Evolutionary conservation across 441 rosid genomes (phyloP).

Genomic region (Arabidopsis hybrid): DNA sequence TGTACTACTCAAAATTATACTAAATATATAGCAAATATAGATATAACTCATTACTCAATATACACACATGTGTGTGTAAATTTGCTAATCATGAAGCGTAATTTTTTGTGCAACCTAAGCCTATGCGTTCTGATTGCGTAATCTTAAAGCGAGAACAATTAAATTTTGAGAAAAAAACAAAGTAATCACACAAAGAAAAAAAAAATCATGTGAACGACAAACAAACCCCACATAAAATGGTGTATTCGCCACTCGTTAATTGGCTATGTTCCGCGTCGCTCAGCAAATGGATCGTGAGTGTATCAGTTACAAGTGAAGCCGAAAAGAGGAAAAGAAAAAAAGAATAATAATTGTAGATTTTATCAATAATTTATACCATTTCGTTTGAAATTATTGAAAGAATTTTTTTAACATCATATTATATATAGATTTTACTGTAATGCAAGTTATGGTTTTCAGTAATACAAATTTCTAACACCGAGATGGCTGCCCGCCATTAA

Average conservation of each 20-base stretch:
- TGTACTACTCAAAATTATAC: background rate
- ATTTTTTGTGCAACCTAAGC: slow-evolving; percentile 12
- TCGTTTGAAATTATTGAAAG: background rate
- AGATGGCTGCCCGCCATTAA: no score
- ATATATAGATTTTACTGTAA: background rate
- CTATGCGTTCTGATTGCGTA: slow-evolving; percentile 36
- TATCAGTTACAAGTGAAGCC: slow-evolving; percentile 10
- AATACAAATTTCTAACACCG: no score
- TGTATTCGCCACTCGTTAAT: slow-evolving; percentile 31
- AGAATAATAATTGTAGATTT: background rate
- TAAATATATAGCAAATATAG: background rate
- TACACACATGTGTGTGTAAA: background rate
- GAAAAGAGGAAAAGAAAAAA: background rate
- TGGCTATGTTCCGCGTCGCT: slow-evolving; percentile 18
- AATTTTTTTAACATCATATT: background rate
- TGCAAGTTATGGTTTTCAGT: background rate
- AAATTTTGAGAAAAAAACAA: background rate
- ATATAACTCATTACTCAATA: background rate
- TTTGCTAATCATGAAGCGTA: slow-evolving; percentile 36
- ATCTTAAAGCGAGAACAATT: slow-evolving; percentile 31
- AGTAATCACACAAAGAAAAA: background rate
- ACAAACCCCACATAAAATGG: slow-evolving; percentile 37
- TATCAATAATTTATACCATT: background rate
- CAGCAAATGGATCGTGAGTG: slow-evolving; percentile 15
- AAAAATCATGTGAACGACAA: slow-evolving; percentile 42